Conservation (phyloP, 2,329 filamentous ascomycete genomes). For the Juglanconis oblonga region DNA sequence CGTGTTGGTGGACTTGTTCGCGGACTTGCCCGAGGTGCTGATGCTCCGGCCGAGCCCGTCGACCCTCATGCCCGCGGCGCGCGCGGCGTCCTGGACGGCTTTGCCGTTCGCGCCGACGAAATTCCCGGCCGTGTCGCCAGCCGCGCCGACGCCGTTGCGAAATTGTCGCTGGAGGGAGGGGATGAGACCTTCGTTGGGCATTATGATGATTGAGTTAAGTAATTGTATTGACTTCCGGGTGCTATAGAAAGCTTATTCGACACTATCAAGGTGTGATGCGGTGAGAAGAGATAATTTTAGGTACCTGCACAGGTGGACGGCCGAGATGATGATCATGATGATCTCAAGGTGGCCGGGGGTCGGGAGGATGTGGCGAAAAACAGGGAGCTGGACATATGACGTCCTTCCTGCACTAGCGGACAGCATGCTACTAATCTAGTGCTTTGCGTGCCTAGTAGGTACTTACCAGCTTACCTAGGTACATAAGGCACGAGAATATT, state of each 20-base stretch:
- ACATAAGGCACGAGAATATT: no score
- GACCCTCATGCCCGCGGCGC: constrained; percentile 3
- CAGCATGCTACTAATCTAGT: no score
- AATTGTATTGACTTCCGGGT: not conserved
- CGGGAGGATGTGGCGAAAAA: constrained; percentile 7
- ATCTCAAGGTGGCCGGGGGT: no score
- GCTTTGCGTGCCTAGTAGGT: no score
- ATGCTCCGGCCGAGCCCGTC: constrained; percentile 13
- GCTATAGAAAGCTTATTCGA: not conserved
- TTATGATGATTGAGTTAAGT: not conserved
- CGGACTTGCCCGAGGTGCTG: constrained; percentile 15
- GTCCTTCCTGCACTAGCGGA: not conserved
- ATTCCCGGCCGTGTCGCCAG: constrained; percentile 15
- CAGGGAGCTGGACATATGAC: constrained; percentile 5
- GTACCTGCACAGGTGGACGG: not conserved
- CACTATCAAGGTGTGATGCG: not conserved
- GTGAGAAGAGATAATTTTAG: not conserved
- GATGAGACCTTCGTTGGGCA: constrained; percentile 16
- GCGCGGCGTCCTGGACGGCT: constrained; percentile 12
- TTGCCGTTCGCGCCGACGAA: constrained; percentile 15
- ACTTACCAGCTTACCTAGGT: no score
- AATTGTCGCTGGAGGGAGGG: constrained; percentile 14
- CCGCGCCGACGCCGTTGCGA: constrained; percentile 11
- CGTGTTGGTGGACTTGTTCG: constrained; percentile 2
- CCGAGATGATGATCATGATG: not conserved